Evolutionary conservation across 306 rosid species (phyloP), one percentile per base, ranked within the genome.

Genomic region (Luffa acutangula): DNA sequence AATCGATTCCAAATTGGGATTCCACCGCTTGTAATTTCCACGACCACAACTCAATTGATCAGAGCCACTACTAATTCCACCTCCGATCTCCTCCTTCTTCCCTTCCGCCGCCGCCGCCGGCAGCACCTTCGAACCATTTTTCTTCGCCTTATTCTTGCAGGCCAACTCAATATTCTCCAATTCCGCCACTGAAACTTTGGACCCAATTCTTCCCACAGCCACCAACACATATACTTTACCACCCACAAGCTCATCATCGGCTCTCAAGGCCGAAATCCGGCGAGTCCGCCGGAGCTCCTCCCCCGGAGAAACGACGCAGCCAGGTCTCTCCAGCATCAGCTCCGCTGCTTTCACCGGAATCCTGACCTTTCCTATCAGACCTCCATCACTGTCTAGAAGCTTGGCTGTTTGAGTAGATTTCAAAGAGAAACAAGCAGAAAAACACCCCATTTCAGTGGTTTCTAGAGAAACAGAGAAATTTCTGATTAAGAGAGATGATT

Each of bases 251-350:
- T 88, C 97, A 49, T 84, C 84, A 10, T 91, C 92, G 21, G 97
- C 93, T 7, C 15, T 3, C 72, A 89, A 58, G 43, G 93, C 89
- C 42, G 48, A 78, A 9, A 88, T 78, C 78, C 89, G 81, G 33
- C 87, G 82, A 3, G 89, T 88, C 46, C 79, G 69, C 21, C 66
- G 83, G 20, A 91, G 58, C 13, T 83, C 85, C 0, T 86, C 91
- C 59, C 63, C 89, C 46, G 82, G 90, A 49, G 84, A 69, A 72
- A 91, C 65, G 53, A 85, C 88, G 80, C 80, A 79, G 57, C 97
- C 97, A n/a, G 91, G 85, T 4, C 80, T 78, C 46, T 88, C 89
- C 53, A 91, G 82, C 97, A 91, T 89, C n/a, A 91, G 81, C 85
- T 91, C 93, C 2, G 88, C 92, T 0, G 88, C 87, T 75, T 84